These are phyloP conservation scores for Linum tenue DNA, from an alignment of 345 rosid species.

Conservation along the genomic window DNA sequence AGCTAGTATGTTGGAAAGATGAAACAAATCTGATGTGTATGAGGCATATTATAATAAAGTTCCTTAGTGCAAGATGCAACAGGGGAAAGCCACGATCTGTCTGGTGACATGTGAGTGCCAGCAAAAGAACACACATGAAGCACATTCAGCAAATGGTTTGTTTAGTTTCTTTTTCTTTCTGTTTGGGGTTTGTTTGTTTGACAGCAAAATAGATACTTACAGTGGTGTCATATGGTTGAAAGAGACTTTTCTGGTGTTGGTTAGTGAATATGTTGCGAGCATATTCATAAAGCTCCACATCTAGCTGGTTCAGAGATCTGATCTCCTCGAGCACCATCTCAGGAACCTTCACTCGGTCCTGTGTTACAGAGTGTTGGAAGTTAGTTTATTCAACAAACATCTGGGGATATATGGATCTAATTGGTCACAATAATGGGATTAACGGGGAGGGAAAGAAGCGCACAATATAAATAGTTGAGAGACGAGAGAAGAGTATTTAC, in stretches of 20 bases:
- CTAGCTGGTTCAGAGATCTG: slow-evolving; percentile 70
- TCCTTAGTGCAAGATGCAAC: background rate
- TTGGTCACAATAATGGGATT: no score
- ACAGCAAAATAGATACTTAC: slow-evolving; percentile 19
- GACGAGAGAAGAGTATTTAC: slow-evolving; percentile 17
- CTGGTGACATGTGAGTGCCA: background rate
- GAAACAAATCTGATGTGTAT: background rate
- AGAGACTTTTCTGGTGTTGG: slow-evolving; percentile 31
- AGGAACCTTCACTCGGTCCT: slow-evolving; percentile 59
- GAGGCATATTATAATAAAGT: no score
- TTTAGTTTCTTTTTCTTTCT: no score
- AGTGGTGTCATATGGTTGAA: slow-evolving; percentile 16
- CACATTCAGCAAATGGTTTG: background rate
- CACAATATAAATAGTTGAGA: background rate
- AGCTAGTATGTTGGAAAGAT: background rate
- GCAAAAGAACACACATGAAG: background rate
- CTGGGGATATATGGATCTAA: background rate
- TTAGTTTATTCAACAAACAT: slow-evolving; percentile 3
- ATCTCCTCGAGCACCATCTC: slow-evolving; percentile 48
- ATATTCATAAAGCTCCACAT: slow-evolving; percentile 70
- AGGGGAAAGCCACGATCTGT: background rate
- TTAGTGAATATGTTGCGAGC: slow-evolving; percentile 59
- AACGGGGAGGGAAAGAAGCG: background rate
- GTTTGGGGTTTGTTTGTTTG: background rate
- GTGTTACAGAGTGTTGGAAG: slow-evolving; percentile 11